Base-by-base conservation (phyloP, 148 eudicot genomes). In the Chenopodium berlandieri region DNA sequence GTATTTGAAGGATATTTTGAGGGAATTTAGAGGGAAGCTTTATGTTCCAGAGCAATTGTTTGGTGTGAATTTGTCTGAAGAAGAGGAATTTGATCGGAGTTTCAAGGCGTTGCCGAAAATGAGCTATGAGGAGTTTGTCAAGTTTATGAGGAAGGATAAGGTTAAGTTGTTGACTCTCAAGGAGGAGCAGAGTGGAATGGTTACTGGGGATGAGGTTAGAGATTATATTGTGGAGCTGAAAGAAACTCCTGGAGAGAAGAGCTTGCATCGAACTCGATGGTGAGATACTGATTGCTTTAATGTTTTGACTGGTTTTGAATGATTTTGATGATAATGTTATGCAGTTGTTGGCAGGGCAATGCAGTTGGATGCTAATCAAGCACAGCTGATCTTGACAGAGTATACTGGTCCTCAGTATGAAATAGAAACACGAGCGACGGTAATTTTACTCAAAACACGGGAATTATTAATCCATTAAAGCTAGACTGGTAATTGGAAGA, bases 11-110 rank as follows among this genome's bases (percentile, higher is more conserved):
- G 97, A 95, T 82, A 81, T 95, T 31, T 82, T 93, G 85, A 90
- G 98, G 88, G 92, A 95, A 80, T 83, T 89, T 79, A 91, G 82
- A 78, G 98, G 98, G 80, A 86, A 94, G 78, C 88, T 94, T 9
- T 93, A 93, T 91, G 98, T 94, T 27, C 98, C 98, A 22, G 95
- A 93, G 84, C 92, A 93, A 79, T 76, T 91, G 54, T 94, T 94
- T 71, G 87, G 85, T 78, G 67, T 85, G 4, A 89, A 79, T 77
- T 84, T 95, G 83, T 91, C 97, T 0, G 91, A 95, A 82, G 98
- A 95, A 69, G 93, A 91, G 73, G 87, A 85, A 48, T 95, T 95
- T 31, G 89, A 90, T 71, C 86, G 77, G 62, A 80, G 58, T 70
- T 89, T 91, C 37, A 88, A 91, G 77, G 78, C 50, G 27, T 89